Base-by-base conservation (phyloP, 768 basidiomycete genomes). In the Jaapia argillacea region DNA sequence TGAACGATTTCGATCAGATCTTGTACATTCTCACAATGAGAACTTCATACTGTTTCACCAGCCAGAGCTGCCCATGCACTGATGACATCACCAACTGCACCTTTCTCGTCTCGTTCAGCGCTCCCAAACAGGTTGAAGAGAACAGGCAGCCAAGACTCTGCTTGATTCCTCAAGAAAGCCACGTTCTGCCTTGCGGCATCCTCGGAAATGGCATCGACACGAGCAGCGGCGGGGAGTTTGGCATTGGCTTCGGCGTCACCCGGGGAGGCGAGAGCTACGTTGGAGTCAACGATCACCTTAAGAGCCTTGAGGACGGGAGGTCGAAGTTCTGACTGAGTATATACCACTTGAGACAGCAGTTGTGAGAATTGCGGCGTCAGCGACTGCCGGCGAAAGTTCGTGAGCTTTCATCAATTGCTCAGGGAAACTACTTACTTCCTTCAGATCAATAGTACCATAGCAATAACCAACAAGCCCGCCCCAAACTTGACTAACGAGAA, bases 51-150 rank as follows among this genome's bases (percentile, higher is more conserved):
- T 67, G 76, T 59, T 45, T 81, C 72, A 18, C 75, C 77, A 25
- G 91, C 82, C 47, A 98, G 83, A 4, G 73, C 74, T 26, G 84
- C 71, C 89, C 93, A 99, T n/a, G 73, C 71, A 12, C 71, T 76
- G 54, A 98, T 86, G 36, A 89, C 89, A 43, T 92, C 90, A 16
- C 92, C 89, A 13, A 97, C 79, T 64, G 79, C 70, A 5, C 79
- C 78, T 41, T 85, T 69, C 40, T 58, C 64, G 48, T 96, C 91
- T 40, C 78, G 71, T n/a, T 74, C 76, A 24, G 86, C 78, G 47
- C 75, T 88, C 45, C 85, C 76, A 62, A 94, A 98, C n/a, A 99
- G 83, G 58, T 99, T 99, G 70, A 98, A 92, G 36, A 96, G 69
- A 4, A 98, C 91, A 1, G 90, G 82, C 25, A 98, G 75, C 85